Conservation (phyloP, 1,284 basidiomycete genomes). For the Rhodotorula mucilaginosa region DNA sequence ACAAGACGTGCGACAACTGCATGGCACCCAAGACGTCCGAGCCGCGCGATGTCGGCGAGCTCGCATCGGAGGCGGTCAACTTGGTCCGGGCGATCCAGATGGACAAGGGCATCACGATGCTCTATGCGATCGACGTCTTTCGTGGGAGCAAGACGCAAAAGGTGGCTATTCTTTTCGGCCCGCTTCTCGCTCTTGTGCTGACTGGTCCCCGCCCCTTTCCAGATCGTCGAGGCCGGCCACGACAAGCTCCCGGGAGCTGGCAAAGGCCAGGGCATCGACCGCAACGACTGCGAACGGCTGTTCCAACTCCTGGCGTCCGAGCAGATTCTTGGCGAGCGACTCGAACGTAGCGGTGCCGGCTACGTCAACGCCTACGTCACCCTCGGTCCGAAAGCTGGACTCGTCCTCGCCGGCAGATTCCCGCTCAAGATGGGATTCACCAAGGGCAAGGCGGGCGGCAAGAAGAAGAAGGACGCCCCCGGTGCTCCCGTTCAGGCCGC, state of each 20-base stretch:
- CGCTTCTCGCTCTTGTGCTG: not conserved
- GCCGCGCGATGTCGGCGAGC: conserved; percentile 56
- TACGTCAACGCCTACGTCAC: conserved; percentile 51
- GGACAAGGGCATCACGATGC: conserved; percentile 53
- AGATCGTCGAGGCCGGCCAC: conserved; percentile 56
- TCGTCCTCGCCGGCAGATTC: conserved; percentile 32
- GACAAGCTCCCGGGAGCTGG: conserved; percentile 58
- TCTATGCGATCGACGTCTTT: conserved; percentile 58
- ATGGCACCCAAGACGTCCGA: conserved; percentile 48
- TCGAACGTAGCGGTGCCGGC: conserved; percentile 46
- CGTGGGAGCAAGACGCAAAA: conserved; percentile 60
- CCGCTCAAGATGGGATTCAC: conserved; percentile 40
- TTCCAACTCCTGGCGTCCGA: conserved; percentile 59
- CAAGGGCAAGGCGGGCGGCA: conserved; percentile 4
- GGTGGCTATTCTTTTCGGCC: conserved; percentile 12
- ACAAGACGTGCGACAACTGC: conserved; percentile 73
- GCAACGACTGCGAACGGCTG: conserved; percentile 61
- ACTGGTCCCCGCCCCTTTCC: not conserved
- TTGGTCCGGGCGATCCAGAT: conserved; percentile 48
- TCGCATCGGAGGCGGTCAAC: conserved; percentile 57
- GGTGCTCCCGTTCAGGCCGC: conserved; percentile 13
- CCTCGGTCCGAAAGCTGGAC: conserved; percentile 39
- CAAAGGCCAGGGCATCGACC: conserved; percentile 56
- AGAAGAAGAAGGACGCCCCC: conserved; percentile 5
- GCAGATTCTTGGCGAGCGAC: conserved; percentile 51